Conservation (phyloP, 2,329 filamentous ascomycete genomes). For the Phaeosphaeriaceae sp. region DNA sequence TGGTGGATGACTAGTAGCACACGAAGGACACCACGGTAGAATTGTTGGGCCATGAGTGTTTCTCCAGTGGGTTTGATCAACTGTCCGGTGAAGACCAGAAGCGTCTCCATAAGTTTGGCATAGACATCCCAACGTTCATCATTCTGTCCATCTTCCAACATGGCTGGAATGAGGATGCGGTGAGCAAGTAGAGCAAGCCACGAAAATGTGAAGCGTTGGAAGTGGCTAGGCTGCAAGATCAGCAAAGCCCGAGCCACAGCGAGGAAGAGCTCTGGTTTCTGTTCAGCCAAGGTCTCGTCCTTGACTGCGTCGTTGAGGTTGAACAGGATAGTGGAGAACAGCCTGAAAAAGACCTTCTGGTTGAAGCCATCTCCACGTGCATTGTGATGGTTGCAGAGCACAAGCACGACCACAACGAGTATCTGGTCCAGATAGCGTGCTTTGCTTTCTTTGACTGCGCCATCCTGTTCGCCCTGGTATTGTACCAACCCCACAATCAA, state of each 20-base stretch:
- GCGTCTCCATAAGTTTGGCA: constrained; percentile 74
- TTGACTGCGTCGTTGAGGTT: constrained; percentile 71
- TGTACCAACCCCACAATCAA: constrained; percentile 79
- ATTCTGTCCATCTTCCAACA: constrained; percentile 70
- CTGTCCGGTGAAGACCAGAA: constrained; percentile 78
- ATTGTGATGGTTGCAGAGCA: constrained; percentile 85
- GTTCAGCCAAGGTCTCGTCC: constrained; percentile 51
- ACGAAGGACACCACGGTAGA: constrained; percentile 85
- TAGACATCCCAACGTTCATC: constrained; percentile 76
- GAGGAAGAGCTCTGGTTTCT: constrained; percentile 74
- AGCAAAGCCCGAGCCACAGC: constrained; percentile 75
- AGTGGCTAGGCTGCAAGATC: constrained; percentile 76
- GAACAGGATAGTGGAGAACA: constrained; percentile 84
- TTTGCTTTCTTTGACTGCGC: constrained; percentile 68
- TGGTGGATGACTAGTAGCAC: constrained; percentile 87
- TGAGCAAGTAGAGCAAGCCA: constrained; percentile 88
- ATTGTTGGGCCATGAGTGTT: constrained; percentile 75
- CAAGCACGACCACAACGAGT: constrained; percentile 77
- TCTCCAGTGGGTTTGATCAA: constrained; percentile 78
- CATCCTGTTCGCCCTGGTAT: constrained; percentile 69
- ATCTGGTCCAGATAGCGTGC: constrained; percentile 78
- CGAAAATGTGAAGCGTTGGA: constrained; percentile 83
- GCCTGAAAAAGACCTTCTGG: constrained; percentile 87
- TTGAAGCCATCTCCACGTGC: constrained; percentile 83
- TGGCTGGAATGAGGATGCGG: constrained; percentile 79